Percentiles rank a stretch among this genome's conserved stretches.
Conservation (phyloP, 2,329 filamentous ascomycete species). For the Allantophomopsis cytisporea region DNA sequence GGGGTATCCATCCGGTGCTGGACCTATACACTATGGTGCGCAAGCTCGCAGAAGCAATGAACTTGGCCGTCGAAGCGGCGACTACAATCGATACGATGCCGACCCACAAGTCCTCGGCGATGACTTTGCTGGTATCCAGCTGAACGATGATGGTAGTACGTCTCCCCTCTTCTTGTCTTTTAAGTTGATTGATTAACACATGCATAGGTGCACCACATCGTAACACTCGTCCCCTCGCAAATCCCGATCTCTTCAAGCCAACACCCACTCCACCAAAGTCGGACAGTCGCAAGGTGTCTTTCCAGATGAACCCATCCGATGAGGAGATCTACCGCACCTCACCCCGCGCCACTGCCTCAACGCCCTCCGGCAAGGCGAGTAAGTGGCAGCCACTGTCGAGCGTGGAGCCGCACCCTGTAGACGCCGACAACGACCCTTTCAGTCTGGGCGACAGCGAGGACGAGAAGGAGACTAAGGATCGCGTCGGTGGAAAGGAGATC, state of each 20-base stretch:
- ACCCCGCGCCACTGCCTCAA: slow-evolving; percentile 33
- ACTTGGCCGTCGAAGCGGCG: slow-evolving; percentile 58
- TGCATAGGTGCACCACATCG: slow-evolving; percentile 35
- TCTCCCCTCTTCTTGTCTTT: slow-evolving; percentile 5
- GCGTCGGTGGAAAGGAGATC: slow-evolving; percentile 32
- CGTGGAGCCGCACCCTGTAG: slow-evolving; percentile 75
- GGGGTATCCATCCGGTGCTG: slow-evolving; percentile 20
- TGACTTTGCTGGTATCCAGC: slow-evolving; percentile 66
- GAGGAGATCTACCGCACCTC: slow-evolving; percentile 65
- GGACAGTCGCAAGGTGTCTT: slow-evolving; percentile 34
- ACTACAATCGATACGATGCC: slow-evolving; percentile 87
- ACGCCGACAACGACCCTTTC: slow-evolving; percentile 89
- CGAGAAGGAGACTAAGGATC: slow-evolving; percentile 63
- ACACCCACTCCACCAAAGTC: slow-evolving; percentile 27
- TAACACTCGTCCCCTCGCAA: slow-evolving; percentile 54
- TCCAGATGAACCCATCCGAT: slow-evolving; percentile 46
- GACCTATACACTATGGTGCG: slow-evolving; percentile 18
- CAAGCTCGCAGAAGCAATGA: slow-evolving; percentile 41
- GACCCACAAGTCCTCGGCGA: slow-evolving; percentile 84
- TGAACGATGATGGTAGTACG: slow-evolving; percentile 53
- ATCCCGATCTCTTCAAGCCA: slow-evolving; percentile 70
- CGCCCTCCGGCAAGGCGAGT: slow-evolving; percentile 54
- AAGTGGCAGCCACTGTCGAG: slow-evolving; percentile 95
- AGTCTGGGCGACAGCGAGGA: slow-evolving; percentile 93
- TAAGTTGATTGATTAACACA: slow-evolving; percentile 9